Conservation (phyloP, 2,329 filamentous ascomycete genomes). For the Monilinia polystroma region DNA sequence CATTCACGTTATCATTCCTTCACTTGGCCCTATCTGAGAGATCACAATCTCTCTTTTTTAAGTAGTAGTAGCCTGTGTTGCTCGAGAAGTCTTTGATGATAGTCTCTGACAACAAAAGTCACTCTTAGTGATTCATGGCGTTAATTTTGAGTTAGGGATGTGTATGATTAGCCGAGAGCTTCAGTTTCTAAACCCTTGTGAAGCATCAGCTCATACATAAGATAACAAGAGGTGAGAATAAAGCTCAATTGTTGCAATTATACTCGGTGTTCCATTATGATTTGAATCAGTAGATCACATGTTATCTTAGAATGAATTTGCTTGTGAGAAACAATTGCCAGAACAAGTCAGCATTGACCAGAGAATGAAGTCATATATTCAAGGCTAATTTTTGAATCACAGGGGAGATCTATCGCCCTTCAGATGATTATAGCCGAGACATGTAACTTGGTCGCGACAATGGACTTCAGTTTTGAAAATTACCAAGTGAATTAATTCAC, state of each 20-base stretch:
- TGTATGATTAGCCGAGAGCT: background rate
- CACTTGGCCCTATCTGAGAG: background rate
- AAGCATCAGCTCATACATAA: background rate
- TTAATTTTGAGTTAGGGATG: too few relatives aligned
- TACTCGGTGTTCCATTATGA: fast-evolving
- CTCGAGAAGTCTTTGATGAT: background rate
- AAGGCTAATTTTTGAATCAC: background rate
- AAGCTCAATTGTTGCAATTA: background rate
- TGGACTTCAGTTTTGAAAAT: background rate
- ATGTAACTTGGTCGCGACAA: background rate
- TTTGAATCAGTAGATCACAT: background rate
- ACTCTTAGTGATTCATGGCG: background rate
- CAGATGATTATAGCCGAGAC: background rate
- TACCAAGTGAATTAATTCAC: background rate
- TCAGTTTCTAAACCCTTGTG: background rate
- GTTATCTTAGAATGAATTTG: background rate
- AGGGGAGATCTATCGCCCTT: background rate
- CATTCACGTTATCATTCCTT: background rate
- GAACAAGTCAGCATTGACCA: too few relatives aligned
- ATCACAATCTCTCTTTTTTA: background rate
- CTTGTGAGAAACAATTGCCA: background rate
- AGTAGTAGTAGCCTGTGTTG: background rate
- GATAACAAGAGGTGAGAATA: background rate
- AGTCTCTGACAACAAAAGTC: background rate
- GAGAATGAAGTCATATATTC: background rate